Evolutionary conservation across 352 stramenopile species (phyloP), one percentile per base, ranked within the genome.

Genomic region (Nothophytophthora sp.): DNA sequence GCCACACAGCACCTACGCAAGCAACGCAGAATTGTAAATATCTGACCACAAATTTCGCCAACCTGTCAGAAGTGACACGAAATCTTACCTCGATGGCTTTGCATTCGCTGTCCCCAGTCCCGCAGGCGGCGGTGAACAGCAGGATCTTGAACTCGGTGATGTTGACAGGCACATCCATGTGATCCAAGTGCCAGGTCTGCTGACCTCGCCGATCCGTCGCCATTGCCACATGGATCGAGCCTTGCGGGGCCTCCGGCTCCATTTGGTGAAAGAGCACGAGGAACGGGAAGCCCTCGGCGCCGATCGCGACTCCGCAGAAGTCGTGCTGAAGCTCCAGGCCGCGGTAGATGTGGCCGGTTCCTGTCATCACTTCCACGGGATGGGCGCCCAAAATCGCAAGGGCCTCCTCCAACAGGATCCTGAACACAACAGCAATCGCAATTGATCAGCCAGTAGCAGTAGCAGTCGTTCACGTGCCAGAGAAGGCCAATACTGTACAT

Each of bases 341-440:
- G 0, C 55, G 37, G 24, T 79, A 69, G 22, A 53, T 30, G 33
- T 76, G 44, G 1, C 75, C 72, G 2, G 48, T 66, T 1, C 55
- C 53, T 16, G 68, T 78, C 1, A 49, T 34, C 3, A 87, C 46
- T 11, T 81, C 38, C 27, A 75, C 67, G 18, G 46, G 39, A 22
- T 70, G 46, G 3, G 66, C 73, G 2, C 60, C 51, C 4, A 76
- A 22, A 9, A 64, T 48, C 7, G 63, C 61, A 16, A 86, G 38
- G 1, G 75, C 63, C 53, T 87, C 75, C 47, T 89, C 78, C 4
- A 89, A 44, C 12, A 89, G 51, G 18, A 87, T 70, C 58, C 73
- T 84, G 16, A 8, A 43, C 13, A 27, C 5, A 24, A 10, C 6
- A n/a, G n/a, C n/a, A n/a, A n/a, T n/a, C n/a, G n/a, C n/a, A 36